phyloP scores from a whole-genome alignment of 257 asterid genomes.

The Cruciata laevipes region DNA sequence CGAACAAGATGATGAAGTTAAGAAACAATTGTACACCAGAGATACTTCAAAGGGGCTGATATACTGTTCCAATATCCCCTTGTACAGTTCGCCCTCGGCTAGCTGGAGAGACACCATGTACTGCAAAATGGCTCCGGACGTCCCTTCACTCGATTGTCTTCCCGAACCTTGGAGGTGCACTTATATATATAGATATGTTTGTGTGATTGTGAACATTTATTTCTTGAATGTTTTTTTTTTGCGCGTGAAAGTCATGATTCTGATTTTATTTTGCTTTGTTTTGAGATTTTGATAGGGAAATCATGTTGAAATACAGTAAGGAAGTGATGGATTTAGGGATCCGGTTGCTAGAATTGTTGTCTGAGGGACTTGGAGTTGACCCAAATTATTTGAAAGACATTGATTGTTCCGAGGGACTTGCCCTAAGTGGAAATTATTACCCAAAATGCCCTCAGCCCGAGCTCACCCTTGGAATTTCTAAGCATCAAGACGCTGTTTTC shows the following conservation, averaged over 20 bases:
- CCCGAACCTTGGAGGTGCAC: constrained; percentile 31
- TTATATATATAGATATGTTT: too few relatives aligned
- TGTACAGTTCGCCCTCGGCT: constrained; percentile 22
- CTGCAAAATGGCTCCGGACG: constrained; percentile 29
- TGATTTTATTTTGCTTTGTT: not conserved
- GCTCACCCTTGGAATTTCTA: constrained; percentile 19
- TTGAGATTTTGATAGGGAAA: not conserved
- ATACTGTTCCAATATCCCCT: constrained; percentile 39
- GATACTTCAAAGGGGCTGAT: constrained; percentile 26
- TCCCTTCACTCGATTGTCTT: constrained; percentile 27
- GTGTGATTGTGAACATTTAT: too few relatives aligned
- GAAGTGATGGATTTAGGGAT: constrained; percentile 41
- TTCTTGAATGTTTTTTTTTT: too few relatives aligned
- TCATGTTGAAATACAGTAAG: not conserved
- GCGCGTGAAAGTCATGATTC: too few relatives aligned
- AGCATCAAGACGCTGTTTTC: not conserved
- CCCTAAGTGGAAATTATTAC: constrained; percentile 47
- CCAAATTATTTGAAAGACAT: constrained; percentile 30
- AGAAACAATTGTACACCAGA: constrained; percentile 8
- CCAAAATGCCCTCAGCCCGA: constrained; percentile 68
- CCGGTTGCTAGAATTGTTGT: constrained; percentile 35
- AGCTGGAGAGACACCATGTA: constrained; percentile 40
- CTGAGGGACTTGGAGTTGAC: constrained; percentile 56
- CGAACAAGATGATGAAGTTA: constrained; percentile 2
- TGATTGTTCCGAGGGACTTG: constrained; percentile 43